These are phyloP conservation scores for Colletotrichum cordylinicola DNA, from an alignment of 2,329 filamentous ascomycete species.

Conservation along the genomic window DNA sequence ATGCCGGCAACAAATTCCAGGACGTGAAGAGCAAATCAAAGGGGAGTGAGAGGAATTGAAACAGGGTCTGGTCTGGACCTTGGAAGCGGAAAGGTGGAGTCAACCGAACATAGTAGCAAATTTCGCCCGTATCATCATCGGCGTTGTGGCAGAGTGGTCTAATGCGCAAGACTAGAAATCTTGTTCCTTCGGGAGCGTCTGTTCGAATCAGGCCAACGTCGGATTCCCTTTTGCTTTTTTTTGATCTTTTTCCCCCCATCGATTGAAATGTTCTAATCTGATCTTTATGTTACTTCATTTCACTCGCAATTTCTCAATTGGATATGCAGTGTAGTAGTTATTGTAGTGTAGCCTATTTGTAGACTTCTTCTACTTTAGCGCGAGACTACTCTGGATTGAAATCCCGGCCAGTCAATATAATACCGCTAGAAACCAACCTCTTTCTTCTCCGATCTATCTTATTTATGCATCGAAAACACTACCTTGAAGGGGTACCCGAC, in stretches of 20 bases:
- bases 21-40: no score
- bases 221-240: background rate
- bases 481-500: background rate
- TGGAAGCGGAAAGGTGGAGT: no score
- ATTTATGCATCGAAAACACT: background rate
- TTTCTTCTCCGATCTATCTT: background rate
- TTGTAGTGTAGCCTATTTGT: no score
- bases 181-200: slow-evolving; percentile 1
- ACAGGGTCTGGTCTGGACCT: no score
- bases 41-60: no score
- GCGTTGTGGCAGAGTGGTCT: slow-evolving; percentile 2
- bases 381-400: background rate
- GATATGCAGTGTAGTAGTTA: background rate
- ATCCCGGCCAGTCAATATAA: background rate
- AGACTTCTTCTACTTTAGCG: background rate
- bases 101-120: no score
- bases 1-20: background rate
- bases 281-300: background rate
- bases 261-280: no score
- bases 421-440: background rate
- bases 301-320: background rate
- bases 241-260: no score
- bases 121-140: background rate
- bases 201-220: slow-evolving; percentile 1
- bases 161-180: slow-evolving; percentile 4